These are phyloP conservation scores for Paraurostyla sp. DNA, from an alignment of 73 alveolate species.

Conservation along the genomic window DNA sequence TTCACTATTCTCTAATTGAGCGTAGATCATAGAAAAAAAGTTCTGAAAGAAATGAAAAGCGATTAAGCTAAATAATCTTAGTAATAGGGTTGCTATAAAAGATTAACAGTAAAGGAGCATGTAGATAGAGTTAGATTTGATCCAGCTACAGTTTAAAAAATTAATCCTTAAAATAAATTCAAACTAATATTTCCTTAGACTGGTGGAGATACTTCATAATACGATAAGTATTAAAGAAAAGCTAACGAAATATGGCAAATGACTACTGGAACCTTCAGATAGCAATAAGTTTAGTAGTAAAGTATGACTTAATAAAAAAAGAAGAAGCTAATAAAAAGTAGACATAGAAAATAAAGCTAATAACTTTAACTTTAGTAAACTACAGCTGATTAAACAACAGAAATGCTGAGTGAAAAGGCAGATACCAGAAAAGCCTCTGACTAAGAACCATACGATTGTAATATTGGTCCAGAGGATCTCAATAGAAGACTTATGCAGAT, in stretches of 20 bases:
- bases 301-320: not conserved
- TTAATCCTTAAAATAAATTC: slow-evolving; percentile 13
- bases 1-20: slow-evolving; percentile 67
- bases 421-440: not conserved
- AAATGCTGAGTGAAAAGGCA: not conserved
- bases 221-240: slow-evolving; percentile 35
- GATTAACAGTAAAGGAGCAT: slow-evolving; percentile 46
- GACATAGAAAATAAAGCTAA: not conserved
- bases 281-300: not conserved
- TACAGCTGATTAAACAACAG: not conserved
- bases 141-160: slow-evolving; percentile 19
- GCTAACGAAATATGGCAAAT: slow-evolving; percentile 55
- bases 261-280: slow-evolving; percentile 53
- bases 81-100: slow-evolving; percentile 19
- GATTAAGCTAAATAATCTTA: slow-evolving; percentile 1
- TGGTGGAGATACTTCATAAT: not conserved
- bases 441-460: not conserved
- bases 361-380: not conserved
- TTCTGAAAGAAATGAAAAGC: not conserved
- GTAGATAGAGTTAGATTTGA: slow-evolving; percentile 55
- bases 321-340: slow-evolving; percentile 7
- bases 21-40: slow-evolving; percentile 11
- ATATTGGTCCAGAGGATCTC: not conserved
- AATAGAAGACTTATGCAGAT: not conserved
- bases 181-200: slow-evolving; percentile 22